Conservation (phyloP, 352 stramenopile species). For the Phytophthora macrochlamydospora region DNA sequence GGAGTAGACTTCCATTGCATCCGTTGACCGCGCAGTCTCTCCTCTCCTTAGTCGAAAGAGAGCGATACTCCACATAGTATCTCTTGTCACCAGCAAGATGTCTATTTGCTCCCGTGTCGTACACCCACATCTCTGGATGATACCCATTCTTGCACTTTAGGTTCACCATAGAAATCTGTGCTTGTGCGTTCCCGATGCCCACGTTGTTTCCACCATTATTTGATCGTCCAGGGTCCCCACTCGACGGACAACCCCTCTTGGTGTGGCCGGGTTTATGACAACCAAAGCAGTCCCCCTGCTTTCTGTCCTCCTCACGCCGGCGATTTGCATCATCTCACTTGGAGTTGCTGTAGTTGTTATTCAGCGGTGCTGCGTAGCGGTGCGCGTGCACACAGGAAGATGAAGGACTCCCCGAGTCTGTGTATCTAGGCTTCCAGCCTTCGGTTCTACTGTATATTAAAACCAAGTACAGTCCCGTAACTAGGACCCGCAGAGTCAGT, state of each 20-base stretch:
- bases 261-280: slow-evolving; percentile 3
- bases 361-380: too few species aligned
- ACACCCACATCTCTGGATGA: background rate
- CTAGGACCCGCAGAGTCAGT: too few species aligned
- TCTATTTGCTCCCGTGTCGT: slow-evolving; percentile 5
- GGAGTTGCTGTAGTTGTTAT: background rate
- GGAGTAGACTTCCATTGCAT: background rate
- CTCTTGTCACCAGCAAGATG: slow-evolving; percentile 12
- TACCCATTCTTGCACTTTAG: background rate
- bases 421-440: too few species aligned
- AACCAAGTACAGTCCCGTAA: too few species aligned
- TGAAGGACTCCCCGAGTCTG: too few species aligned
- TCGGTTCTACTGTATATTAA: too few species aligned
- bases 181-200: background rate
- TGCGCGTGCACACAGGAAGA: too few species aligned
- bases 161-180: background rate
- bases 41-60: slow-evolving; percentile 1
- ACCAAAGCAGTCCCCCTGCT: background rate
- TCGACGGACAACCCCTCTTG: background rate
- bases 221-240: background rate
- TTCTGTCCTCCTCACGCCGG: background rate
- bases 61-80: slow-evolving; percentile 5
- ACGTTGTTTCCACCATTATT: background rate
- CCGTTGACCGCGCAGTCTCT: background rate
- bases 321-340: background rate